Percentiles rank a stretch among this genome's conserved stretches.
These are phyloP conservation scores for Daldinia grandis DNA, from an alignment of 495 filamentous ascomycete species.

Conservation along the genomic window DNA sequence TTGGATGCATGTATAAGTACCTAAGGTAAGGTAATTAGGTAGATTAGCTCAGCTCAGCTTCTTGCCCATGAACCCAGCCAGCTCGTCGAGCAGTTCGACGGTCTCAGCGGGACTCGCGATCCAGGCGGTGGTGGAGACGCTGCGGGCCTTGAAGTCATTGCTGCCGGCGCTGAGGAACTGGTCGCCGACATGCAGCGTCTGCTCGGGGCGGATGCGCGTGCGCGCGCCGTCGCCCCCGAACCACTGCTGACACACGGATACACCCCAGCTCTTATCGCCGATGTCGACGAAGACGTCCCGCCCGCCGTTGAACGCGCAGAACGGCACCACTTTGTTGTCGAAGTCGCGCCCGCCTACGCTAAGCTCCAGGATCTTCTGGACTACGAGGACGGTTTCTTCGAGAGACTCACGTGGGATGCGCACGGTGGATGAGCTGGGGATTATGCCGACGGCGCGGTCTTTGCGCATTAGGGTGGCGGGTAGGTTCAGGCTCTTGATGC, in stretches of 20 bases:
- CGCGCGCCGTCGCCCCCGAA: constrained; percentile 62
- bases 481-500: constrained; percentile 76
- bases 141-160: constrained; percentile 91
- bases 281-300: constrained; percentile 99
- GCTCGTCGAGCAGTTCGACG: constrained; percentile 84
- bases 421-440: constrained; percentile 64
- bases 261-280: constrained; percentile 96
- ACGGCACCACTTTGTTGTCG: constrained; percentile 69
- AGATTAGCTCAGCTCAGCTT: constrained; percentile 45
- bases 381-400: constrained; percentile 94
- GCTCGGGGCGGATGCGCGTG: constrained; percentile 54
- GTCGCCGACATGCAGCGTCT: constrained; percentile 87
- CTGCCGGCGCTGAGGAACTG: constrained; percentile 95
- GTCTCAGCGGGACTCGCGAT: constrained; percentile 93
- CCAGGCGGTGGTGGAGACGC: constrained; percentile 78
- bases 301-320: constrained; percentile 98
- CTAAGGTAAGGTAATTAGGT: neutral
- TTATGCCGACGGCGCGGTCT: constrained; percentile 91
- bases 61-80: constrained; percentile 65
- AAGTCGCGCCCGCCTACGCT: constrained; percentile 58
- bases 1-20: neutral
- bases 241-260: constrained; percentile 89
- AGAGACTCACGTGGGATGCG: constrained; percentile 87
- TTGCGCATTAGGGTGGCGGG: constrained; percentile 84
- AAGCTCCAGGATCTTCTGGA: constrained; percentile 89